Evolutionary conservation across 495 filamentous ascomycete genomes (phyloP), one percentile per base, ranked within the genome.

Genomic region (Penicillium odoratum): DNA sequence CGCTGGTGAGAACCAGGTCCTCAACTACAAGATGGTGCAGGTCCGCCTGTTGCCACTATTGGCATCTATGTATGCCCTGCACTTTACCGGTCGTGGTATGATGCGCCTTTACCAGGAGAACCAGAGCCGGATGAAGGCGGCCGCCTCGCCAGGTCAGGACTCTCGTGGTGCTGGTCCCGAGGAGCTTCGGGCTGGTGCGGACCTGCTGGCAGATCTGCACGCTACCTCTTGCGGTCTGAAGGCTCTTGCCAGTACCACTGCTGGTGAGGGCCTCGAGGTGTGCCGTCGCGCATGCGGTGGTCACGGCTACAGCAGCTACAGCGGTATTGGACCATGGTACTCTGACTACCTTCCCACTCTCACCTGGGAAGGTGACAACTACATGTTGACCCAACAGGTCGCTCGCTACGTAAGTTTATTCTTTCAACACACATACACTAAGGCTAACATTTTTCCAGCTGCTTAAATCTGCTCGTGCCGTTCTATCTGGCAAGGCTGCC

Each of bases 21-120:
- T 92, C 36, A 85, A 88, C 67, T 92, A 91, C 69, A 88, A 86
- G 53, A 89, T 86, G 78, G 88, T 90, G n/a, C 87, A 90, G 66
- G 78, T 87, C 55, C 80, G 88, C 15, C 69, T 91, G 5, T 73
- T 90, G 31, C 86, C 88, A 4, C 73, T 91, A 1, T 70, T 91
- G 9, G 88, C 88, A 3, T 79, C 85, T n/a, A 87, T 88, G 55
- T 92, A 88, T 62, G 88, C 88, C 3, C 73, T 87, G 34, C 89
- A 90, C 62, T 89, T 90, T 62, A 88, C 88, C 16, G 88, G 87
- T 50, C 81, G 83, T 34, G 82, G 80, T 16, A 85, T 90, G 83
- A 85, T 85, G 81, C 74, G 69, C 3, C 69, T 89, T 0, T 91
- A 92, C 59, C 65, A 81, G 58, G 81, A 85, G 62, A 88, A 87